These are phyloP conservation scores for Alnus rubra DNA, from an alignment of 306 rosid genomes.

Conservation along the genomic window DNA sequence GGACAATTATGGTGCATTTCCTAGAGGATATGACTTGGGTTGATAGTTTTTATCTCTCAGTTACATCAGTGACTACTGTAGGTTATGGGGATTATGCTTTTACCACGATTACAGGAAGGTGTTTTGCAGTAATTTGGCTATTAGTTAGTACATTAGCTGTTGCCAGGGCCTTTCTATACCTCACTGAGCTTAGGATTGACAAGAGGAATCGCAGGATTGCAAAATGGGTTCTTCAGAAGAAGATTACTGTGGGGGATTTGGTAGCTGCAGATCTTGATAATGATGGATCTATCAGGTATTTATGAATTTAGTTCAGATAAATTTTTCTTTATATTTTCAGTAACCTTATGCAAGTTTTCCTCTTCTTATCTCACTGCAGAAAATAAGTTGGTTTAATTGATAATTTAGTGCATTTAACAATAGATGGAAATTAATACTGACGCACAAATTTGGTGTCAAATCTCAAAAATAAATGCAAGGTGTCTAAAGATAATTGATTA, in stretches of 20 bases:
- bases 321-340: not conserved
- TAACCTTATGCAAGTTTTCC: not conserved
- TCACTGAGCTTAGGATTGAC: slow-evolving; percentile 64
- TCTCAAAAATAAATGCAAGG: not conserved
- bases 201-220: slow-evolving; percentile 61
- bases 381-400: not conserved
- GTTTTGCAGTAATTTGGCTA: slow-evolving; percentile 70
- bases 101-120: slow-evolving; percentile 48
- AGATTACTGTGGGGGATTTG: slow-evolving; percentile 60
- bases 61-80: slow-evolving; percentile 74
- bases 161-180: slow-evolving; percentile 62
- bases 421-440: not conserved
- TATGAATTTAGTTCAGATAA: not conserved
- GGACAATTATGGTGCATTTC: slow-evolving; percentile 47
- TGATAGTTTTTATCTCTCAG: slow-evolving; percentile 61
- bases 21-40: slow-evolving; percentile 52
- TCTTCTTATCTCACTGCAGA: not conserved
- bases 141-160: slow-evolving; percentile 69
- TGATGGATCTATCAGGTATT: slow-evolving; percentile 80
- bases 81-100: slow-evolving; percentile 74
- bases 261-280: slow-evolving; percentile 71
- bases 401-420: not conserved
- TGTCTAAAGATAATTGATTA: too few relatives aligned
- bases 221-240: slow-evolving; percentile 63
- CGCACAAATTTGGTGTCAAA: not conserved